Conservation (phyloP, 2,329 filamentous ascomycete genomes). For the Aspergillus quadricinctus region DNA sequence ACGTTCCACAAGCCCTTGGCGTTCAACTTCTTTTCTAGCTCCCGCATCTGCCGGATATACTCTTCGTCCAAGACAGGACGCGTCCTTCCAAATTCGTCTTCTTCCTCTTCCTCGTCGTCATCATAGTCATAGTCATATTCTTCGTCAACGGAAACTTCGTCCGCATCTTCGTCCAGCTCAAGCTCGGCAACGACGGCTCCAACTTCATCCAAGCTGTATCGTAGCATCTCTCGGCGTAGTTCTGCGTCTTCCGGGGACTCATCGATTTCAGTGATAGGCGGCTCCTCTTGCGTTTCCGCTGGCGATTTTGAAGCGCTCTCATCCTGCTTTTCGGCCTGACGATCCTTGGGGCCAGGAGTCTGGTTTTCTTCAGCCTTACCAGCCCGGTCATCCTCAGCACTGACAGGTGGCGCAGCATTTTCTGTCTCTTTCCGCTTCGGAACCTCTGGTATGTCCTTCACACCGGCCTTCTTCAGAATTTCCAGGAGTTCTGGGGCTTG, state of each 20-base stretch:
- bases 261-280: constrained; percentile 62
- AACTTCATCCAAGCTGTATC: constrained; percentile 83
- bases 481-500: constrained; percentile 65
- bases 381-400: background rate
- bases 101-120: constrained; percentile 53
- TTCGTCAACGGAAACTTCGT: constrained; percentile 49
- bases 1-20: constrained; percentile 54
- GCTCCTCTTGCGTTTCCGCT: constrained; percentile 20
- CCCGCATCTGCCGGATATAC: constrained; percentile 77
- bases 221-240: constrained; percentile 80
- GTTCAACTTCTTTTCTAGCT: constrained; percentile 72
- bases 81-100: constrained; percentile 73
- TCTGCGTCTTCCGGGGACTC: constrained; percentile 78
- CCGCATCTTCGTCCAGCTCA: constrained; percentile 66
- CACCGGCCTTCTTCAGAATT: constrained; percentile 71
- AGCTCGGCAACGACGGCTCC: constrained; percentile 90
- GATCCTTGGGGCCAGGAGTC: background rate
- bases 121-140: constrained; percentile 52
- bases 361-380: constrained; percentile 2
- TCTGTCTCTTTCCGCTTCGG: constrained; percentile 8
- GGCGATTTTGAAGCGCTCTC: constrained; percentile 12
- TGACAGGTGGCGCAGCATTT: constrained; percentile 1
- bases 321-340: background rate
- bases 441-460: constrained; percentile 46
- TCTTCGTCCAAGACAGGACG: constrained; percentile 64